Percentiles rank a stretch among this genome's conserved stretches.
Evolutionary conservation across 768 basidiomycete genomes (phyloP).

Genomic region (Suillus hirtellus): DNA sequence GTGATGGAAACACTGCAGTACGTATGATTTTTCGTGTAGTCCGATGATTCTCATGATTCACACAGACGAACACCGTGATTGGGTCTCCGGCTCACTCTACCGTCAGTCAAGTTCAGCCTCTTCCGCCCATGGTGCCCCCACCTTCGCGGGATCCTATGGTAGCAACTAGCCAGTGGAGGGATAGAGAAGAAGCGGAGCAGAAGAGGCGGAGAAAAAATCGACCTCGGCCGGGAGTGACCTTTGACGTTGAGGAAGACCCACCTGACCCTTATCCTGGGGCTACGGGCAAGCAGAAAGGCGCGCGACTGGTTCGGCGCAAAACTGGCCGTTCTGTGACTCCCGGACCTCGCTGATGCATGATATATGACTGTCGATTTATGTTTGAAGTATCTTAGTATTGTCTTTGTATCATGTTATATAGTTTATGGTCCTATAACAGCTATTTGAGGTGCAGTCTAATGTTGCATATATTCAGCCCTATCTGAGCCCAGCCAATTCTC

Average conservation of each 20-base stretch:
- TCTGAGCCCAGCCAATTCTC: too few species aligned
- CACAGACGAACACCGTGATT: conserved; percentile 66
- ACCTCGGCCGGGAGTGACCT: conserved; percentile 63
- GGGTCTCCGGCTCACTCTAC: conserved; percentile 76
- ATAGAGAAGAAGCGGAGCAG: conserved; percentile 56
- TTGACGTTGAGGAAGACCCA: conserved; percentile 59
- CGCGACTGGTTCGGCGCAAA: conserved; percentile 31
- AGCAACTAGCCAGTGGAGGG: conserved; percentile 73
- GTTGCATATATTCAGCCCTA: too few species aligned
- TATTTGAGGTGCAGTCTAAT: too few species aligned
- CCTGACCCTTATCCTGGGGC: conserved; percentile 38
- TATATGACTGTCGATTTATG: not conserved
- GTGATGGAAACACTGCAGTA: conserved; percentile 74
- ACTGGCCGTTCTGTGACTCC: conserved; percentile 30
- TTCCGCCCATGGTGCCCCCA: conserved; percentile 46
- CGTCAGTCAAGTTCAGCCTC: conserved; percentile 55
- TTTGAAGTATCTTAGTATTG: conserved; percentile 1
- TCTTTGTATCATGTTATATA: conserved; percentile 2
- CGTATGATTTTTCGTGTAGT: conserved; percentile 29
- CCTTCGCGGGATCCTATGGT: conserved; percentile 61
- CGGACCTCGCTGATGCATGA: conserved; percentile 17
- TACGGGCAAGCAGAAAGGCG: conserved; percentile 18
- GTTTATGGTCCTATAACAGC: not conserved
- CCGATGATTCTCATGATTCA: conserved; percentile 12
- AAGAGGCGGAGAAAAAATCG: conserved; percentile 38